Conservation (phyloP, 768 basidiomycete genomes). For the Tulasnella sp. region DNA sequence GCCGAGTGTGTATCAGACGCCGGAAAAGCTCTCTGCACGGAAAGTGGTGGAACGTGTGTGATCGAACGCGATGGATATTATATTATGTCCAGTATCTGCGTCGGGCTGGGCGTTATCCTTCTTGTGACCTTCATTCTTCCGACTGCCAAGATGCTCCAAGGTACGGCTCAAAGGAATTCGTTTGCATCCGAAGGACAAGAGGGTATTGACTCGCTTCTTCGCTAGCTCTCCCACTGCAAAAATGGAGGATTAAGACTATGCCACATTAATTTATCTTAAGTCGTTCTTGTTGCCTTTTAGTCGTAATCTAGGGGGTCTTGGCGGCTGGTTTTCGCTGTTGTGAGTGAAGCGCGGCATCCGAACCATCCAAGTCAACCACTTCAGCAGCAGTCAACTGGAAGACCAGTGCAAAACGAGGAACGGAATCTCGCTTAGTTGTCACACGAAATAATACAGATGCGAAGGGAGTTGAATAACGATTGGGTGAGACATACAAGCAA, state of each 20-base stretch:
- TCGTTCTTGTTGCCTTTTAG: not conserved
- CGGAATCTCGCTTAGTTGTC: not conserved
- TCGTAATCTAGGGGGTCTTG: not conserved
- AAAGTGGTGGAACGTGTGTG: conserved; percentile 69
- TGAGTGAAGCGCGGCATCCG: not conserved
- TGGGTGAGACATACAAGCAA: not conserved
- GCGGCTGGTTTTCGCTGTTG: too few species aligned
- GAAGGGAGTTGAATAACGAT: not conserved
- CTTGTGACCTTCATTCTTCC: conserved; percentile 74
- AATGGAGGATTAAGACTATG: conserved; percentile 54
- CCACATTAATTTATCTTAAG: not conserved
- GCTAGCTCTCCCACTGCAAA: conserved; percentile 57
- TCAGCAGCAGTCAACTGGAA: not conserved
- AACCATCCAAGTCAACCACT: not conserved
- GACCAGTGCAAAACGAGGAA: not conserved
- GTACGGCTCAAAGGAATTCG: conserved; percentile 39
- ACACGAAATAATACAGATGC: not conserved
- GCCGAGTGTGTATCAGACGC: conserved; percentile 86
- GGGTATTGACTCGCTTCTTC: conserved; percentile 14
- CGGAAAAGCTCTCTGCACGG: conserved; percentile 70
- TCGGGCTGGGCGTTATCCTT: conserved; percentile 64
- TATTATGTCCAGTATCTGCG: conserved; percentile 68
- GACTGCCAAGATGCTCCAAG: conserved; percentile 76
- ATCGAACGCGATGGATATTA: conserved; percentile 91
- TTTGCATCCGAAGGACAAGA: not conserved